A percentile compares a stretch with the other conserved stretches of the same genome.
Evolutionary conservation across 495 filamentous ascomycete species (phyloP).

Genomic region (Bacidia gigantensis): DNA sequence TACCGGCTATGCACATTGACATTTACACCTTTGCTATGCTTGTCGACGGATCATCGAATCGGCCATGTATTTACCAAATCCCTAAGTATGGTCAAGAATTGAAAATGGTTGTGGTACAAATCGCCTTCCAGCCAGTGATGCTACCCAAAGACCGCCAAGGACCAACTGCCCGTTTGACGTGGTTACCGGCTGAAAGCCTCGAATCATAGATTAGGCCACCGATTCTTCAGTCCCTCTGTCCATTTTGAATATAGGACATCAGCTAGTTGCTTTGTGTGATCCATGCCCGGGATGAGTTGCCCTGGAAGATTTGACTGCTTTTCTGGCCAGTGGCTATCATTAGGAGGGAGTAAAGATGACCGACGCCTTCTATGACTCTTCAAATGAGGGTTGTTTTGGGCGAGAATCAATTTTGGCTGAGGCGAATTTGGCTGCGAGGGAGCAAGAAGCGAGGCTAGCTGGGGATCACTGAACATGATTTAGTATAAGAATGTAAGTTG

Average conservation of each 20-base stretch:
- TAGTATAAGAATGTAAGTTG: not conserved
- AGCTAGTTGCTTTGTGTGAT: slow-evolving; percentile 75
- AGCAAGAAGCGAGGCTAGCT: slow-evolving; percentile 35
- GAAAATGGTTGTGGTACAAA: not conserved
- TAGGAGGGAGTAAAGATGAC: slow-evolving; percentile 35
- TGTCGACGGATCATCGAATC: no score
- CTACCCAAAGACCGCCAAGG: no score
- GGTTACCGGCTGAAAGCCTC: not conserved
- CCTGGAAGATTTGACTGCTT: slow-evolving; percentile 31
- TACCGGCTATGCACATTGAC: no score
- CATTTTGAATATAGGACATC: slow-evolving; percentile 85
- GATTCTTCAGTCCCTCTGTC: slow-evolving; percentile 66
- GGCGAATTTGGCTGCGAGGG: slow-evolving; percentile 30
- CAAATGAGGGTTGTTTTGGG: slow-evolving; percentile 73
- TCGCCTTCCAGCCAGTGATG: no score
- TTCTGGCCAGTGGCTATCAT: slow-evolving; percentile 25
- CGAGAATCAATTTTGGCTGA: slow-evolving; percentile 54
- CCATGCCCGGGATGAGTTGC: slow-evolving; percentile 58
- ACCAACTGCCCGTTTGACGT: no score
- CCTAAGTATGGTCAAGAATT: not conserved
- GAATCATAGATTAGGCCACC: slow-evolving; percentile 52
- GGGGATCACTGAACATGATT: slow-evolving; percentile 31
- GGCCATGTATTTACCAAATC: no score
- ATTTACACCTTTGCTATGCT: no score
- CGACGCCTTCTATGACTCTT: slow-evolving; percentile 62